Evolutionary conservation across 2,329 filamentous ascomycete genomes (phyloP), one percentile per base, ranked within the genome.

Genomic region (Beauveria rudraprayagi): DNA sequence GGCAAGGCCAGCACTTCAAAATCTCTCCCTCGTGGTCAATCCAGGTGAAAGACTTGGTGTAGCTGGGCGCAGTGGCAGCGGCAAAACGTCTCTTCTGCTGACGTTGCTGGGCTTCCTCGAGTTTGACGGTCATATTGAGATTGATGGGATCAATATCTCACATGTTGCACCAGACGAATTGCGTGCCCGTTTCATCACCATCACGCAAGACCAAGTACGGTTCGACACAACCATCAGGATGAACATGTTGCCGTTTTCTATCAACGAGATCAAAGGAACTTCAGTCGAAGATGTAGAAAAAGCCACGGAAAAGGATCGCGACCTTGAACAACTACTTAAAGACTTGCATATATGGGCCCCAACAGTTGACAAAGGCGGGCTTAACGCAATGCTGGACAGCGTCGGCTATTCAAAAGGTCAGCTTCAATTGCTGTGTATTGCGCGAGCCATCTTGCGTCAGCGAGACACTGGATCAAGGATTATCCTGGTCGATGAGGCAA

Each of bases 11-110:
- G 63, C 56, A 11, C 16, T 66, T 3, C 7, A 44, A 0, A 28
- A 63, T 6, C 17, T 64, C 1, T 60, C 62, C 3, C 43, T 67
- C 1, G n/a, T 40, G 0, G 58, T 64, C 17, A 11, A 34, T 2
- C 67, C 73, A 0, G 77, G 78, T 0, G 70, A 78, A 61, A 78
- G 77, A 62, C 68, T 82, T 9, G 78, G 73, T 1, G 72, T 81
- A 9, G 76, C 75, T 46, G 79, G 79, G 2, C 75, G 78, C 2
- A 80, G 75, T 6, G 78, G 78, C 7, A 80, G 77, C 56, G 78
- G 79, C 3, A 81, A 82, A 66, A 77, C 73, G 1, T 77, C 77
- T 0, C 68, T 81, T 2, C 67, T 78, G 1, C 68, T 76, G 7
- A 71, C 75, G 0, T 67, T 82, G 4, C 74, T 82, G 50, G 74